A percentile compares a stretch with the other conserved stretches of the same genome.
Evolutionary conservation across 495 filamentous ascomycete species (phyloP).

Genomic region (Immersiella caudata): DNA sequence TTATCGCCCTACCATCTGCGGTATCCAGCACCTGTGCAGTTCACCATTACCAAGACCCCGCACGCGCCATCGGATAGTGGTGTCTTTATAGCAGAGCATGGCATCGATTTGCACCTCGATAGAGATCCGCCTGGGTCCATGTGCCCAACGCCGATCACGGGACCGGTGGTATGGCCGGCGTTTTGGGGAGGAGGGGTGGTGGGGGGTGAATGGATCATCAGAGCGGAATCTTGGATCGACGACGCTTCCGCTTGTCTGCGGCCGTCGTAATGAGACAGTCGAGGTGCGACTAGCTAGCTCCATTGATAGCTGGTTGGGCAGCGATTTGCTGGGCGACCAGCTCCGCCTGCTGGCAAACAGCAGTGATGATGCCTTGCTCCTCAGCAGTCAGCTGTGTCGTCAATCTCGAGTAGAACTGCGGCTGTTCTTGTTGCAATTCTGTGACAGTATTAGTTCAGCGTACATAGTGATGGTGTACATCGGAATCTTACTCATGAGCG

Average conservation of each 20-base stretch:
- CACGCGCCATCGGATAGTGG: no score
- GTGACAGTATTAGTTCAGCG: conserved; percentile 31
- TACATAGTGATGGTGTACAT: background rate
- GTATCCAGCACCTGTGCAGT: no score
- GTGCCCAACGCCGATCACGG: no score
- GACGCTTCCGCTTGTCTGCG: no score
- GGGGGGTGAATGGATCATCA: no score
- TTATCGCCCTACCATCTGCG: background rate
- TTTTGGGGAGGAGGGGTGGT: no score
- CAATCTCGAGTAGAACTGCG: conserved; percentile 80
- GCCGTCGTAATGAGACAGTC: background rate
- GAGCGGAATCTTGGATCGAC: no score
- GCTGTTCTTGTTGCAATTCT: conserved; percentile 90
- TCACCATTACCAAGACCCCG: no score
- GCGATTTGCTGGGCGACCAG: conserved; percentile 36
- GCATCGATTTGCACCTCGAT: no score
- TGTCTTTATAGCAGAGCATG: no score
- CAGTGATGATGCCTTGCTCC: conserved; percentile 79
- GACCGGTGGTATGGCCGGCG: no score
- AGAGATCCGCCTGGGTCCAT: no score
- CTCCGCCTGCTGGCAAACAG: conserved; percentile 80
- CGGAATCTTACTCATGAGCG: conserved; percentile 74
- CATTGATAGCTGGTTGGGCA: background rate
- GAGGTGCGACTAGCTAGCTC: background rate
- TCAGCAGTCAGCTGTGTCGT: conserved; percentile 76